A percentile compares a stretch with the other conserved stretches of the same genome.
phyloP scores from a whole-genome alignment of 192 early-diverging fungal species.

The Pilaira anomala region DNA sequence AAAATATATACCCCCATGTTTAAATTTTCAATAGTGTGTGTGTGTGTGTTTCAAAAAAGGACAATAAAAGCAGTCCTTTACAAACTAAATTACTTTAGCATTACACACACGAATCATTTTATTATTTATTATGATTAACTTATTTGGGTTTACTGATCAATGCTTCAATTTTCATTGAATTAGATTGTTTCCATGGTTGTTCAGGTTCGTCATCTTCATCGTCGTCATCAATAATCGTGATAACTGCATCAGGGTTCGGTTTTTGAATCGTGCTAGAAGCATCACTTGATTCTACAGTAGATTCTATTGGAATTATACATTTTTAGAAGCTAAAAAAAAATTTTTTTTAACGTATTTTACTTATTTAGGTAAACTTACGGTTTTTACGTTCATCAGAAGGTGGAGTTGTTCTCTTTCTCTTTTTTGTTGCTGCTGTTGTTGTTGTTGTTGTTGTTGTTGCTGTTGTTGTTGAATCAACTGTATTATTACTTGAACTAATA shows the following conservation, averaged over 20 bases:
- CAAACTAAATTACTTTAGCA: no score
- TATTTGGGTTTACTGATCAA: conserved; percentile 15
- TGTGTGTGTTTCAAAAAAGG: no score
- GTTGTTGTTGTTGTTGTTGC: no score
- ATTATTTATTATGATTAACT: neutral
- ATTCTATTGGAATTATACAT: no score
- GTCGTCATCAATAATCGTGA: neutral
- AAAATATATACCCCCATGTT: neutral
- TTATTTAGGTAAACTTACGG: no score
- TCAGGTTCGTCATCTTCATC: neutral
- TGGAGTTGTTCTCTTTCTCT: conserved; percentile 5
- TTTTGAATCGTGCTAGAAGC: neutral
- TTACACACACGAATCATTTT: neutral
- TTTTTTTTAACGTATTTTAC: no score
- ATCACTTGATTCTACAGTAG: no score
- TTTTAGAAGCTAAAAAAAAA: no score
- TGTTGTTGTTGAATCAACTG: no score
- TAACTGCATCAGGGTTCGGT: neutral
- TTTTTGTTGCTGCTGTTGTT: neutral
- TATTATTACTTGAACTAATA: no score
- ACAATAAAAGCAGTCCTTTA: no score
- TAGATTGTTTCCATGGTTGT: conserved; percentile 1
- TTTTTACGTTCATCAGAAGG: conserved; percentile 14
- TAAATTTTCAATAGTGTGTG: neutral
- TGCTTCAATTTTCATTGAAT: conserved; percentile 31